Evolutionary conservation across 2,329 filamentous ascomycete genomes (phyloP), one percentile per base, ranked within the genome.

Genomic region (Mariannaea sp.): DNA sequence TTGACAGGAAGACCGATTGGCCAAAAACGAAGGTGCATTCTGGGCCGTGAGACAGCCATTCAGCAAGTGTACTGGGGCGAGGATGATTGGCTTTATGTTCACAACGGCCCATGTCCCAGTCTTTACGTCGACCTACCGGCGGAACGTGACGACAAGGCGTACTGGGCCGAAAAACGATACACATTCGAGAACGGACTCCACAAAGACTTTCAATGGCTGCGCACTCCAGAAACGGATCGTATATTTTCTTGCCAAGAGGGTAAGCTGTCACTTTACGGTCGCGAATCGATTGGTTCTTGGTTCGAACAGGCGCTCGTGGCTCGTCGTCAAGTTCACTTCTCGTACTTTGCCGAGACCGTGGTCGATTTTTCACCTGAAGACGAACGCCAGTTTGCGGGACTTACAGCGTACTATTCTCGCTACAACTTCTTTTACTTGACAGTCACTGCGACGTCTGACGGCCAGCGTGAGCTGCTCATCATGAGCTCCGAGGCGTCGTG

Each of bases 391-490:
- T 86, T 83, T 54, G 83, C 83, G 0, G 83, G 84, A 0, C 70
- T 87, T 7, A 80, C 80, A 10, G 80, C 81, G 0, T 86, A 86
- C 68, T 86, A 86, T 70, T 82, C 79, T 63, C 80, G 83, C 3
- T 86, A 75, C 71, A 86, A 86, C 68, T 86, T 85, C 69, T 86
- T 84, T 72, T 86, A 86, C 59, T 73, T 86, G 5, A 77, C 80
- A 0, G 79, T 86, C 2, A 82, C 82, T 3, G 82, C 82, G 0
- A 70, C 82, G 60, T 71, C 77, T 0, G 77, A 83, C 48, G 82
- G 82, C 1, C 71, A 79, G 56, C 76, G 83, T 8, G 83, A 86
- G 66, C 71, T 86, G 7, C 75, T 83, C 13, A 77, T 86, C 50
- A 67, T 83, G 64, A 75, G 73, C 16, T 85, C 82, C 0, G 80